These are phyloP conservation scores for Phytophthora sojae DNA, from an alignment of 352 stramenopile genomes.

Conservation along the genomic window DNA sequence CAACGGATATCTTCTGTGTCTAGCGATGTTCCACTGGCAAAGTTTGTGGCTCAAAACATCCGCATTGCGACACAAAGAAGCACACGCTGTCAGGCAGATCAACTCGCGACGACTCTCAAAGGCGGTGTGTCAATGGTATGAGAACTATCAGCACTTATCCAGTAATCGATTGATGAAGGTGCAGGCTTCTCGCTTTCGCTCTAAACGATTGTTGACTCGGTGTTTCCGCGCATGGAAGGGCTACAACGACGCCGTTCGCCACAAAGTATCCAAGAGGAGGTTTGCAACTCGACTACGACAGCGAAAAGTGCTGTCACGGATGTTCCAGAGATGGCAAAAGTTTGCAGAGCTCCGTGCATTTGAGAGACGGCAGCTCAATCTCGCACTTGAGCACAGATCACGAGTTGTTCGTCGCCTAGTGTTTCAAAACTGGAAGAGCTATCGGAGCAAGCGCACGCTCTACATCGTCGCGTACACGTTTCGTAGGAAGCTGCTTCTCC, in stretches of 20 bases:
- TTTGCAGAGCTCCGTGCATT: slow-evolving; percentile 1
- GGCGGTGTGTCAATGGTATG: slow-evolving; percentile 19
- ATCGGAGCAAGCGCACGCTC: slow-evolving; percentile 33
- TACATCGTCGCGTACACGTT: slow-evolving; percentile 22
- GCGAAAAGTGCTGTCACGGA: slow-evolving; percentile 13
- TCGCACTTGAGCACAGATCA: slow-evolving; percentile 9
- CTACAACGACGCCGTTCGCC: slow-evolving; percentile 9
- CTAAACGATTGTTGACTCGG: background rate
- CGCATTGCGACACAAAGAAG: slow-evolving; percentile 13
- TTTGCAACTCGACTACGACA: slow-evolving; percentile 5
- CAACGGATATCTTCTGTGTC: slow-evolving; percentile 34
- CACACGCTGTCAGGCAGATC: background rate
- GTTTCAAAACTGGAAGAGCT: slow-evolving; percentile 27
- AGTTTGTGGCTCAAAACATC: slow-evolving; percentile 25
- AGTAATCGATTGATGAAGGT: slow-evolving; percentile 5
- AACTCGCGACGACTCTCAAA: slow-evolving; percentile 17
- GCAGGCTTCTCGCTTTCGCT: slow-evolving; percentile 8
- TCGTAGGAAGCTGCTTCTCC: slow-evolving; percentile 16
- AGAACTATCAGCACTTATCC: background rate
- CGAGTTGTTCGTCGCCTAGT: slow-evolving; percentile 4
- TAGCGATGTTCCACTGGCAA: slow-evolving; percentile 45
- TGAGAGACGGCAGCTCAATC: background rate
- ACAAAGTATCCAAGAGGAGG: slow-evolving; percentile 19
- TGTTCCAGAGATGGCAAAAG: slow-evolving; percentile 23
- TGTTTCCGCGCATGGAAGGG: slow-evolving; percentile 19